Evolutionary conservation across 768 basidiomycete species (phyloP), one percentile per base, ranked within the genome.

Genomic region (Tricholomella constricta): DNA sequence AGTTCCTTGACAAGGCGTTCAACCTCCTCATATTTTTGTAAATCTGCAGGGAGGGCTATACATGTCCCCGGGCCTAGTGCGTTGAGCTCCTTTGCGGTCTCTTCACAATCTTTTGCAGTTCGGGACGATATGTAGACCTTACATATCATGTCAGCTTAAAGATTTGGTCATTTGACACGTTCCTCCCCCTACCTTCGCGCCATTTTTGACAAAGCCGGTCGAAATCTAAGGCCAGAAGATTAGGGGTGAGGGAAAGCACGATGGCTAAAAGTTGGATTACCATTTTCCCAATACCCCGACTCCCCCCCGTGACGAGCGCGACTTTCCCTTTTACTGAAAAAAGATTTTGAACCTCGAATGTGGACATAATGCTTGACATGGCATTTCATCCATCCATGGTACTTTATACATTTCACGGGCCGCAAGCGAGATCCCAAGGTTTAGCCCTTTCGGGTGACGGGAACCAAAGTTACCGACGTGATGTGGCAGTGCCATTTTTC

Each of bases 101-200:
- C 66, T 29, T 77, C 66, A 59, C 83, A 83, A 22, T 79, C 80
- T 54, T 77, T 72, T 6, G 68, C 71, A 19, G 78, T 77, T 29
- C 86, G 79, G 6, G 84, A 82, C 2, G 82, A 76, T 59, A 87
- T 86, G 67, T 87, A 88, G 31, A 81, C 80, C 79, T 82, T 44
- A 15, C 22, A 51, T 35, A 34, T 4, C 34, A n/a, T 17, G 12
- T 14, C 8, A 29, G 42, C 23, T 42, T 19, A 25, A 35, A 34
- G 44, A n/a, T 15, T 54, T 14, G 85, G 38, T 71, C 75, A 75
- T 71, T 46, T 51, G 38, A 44, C 51, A 26, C 54, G 48, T 14
- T 32, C 31, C 14, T 31, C 29, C 12, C 11, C 12, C 11, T 7
- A 65, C 64, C 42, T 61, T 64, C 2, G 83, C 82, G 10, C 85